Evolutionary conservation across 129 eudicot species (phyloP).

Genomic region (Erigeron canadensis): DNA sequence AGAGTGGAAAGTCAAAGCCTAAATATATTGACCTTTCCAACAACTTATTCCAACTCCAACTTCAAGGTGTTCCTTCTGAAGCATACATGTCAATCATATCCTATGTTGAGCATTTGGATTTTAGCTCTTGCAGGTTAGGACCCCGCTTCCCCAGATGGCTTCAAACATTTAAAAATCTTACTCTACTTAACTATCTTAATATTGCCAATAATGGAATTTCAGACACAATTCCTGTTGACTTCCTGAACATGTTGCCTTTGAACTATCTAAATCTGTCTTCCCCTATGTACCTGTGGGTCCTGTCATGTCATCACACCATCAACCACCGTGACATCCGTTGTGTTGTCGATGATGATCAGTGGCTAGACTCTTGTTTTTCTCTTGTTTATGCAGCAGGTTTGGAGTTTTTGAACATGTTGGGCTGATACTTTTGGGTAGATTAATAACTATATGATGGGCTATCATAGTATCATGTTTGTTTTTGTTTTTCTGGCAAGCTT

Average conservation of each 20-base stretch:
- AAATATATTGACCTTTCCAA: not conserved
- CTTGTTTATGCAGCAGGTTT: too few relatives aligned
- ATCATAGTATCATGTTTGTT: too few relatives aligned
- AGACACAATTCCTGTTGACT: not conserved
- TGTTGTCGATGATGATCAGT: too few relatives aligned
- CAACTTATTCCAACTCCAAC: too few relatives aligned
- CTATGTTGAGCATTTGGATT: not conserved
- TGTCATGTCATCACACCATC: too few relatives aligned
- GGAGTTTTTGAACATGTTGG: too few relatives aligned
- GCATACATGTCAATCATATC: not conserved
- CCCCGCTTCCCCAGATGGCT: conserved; percentile 14
- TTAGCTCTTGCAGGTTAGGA: conserved; percentile 9
- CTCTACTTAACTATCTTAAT: not conserved
- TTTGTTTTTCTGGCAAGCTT: too few relatives aligned
- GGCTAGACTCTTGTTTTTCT: too few relatives aligned
- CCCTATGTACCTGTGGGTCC: too few relatives aligned
- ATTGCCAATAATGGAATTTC: not conserved
- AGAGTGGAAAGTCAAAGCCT: not conserved
- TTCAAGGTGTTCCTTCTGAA: not conserved
- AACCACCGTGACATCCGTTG: too few relatives aligned
- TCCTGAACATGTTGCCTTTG: not conserved
- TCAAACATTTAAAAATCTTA: not conserved
- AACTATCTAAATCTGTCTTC: conserved; percentile 1
- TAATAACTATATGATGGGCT: too few relatives aligned
- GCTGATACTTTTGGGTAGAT: too few relatives aligned